Evolutionary conservation across 2,329 filamentous ascomycete species (phyloP).

Genomic region (Paecilomyces formosus): DNA sequence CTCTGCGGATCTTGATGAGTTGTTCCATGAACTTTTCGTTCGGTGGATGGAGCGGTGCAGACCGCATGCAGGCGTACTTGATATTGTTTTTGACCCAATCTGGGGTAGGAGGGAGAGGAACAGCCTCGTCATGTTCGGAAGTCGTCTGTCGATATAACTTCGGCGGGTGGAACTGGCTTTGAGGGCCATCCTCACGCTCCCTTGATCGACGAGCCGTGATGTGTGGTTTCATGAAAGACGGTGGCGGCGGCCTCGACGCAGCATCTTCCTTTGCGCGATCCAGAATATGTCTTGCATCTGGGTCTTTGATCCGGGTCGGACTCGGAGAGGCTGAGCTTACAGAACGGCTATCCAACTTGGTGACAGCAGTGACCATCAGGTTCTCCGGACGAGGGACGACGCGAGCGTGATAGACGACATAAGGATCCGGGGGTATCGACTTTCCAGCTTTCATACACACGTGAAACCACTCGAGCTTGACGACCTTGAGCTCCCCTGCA

Average conservation of each 20-base stretch:
- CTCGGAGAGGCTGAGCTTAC: neutral
- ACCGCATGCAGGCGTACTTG: conserved; percentile 73
- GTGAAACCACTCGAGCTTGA: conserved; percentile 49
- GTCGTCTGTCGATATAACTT: conserved; percentile 63
- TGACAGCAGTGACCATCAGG: neutral
- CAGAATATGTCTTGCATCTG: conserved; percentile 33
- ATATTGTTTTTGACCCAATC: conserved; percentile 58
- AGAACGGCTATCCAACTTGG: neutral
- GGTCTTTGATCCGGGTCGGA: neutral
- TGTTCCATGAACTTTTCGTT: conserved; percentile 70
- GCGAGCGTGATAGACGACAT: conserved; percentile 45
- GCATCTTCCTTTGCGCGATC: conserved; percentile 48
- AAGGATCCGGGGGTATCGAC: conserved; percentile 41
- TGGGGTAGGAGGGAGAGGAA: conserved; percentile 57
- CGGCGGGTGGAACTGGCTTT: conserved; percentile 24
- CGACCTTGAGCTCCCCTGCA: conserved; percentile 38
- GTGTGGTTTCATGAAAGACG: conserved; percentile 1
- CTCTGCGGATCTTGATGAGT: conserved; percentile 65
- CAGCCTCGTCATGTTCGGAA: conserved; percentile 62
- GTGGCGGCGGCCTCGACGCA: conserved; percentile 10
- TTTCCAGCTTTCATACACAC: conserved; percentile 37
- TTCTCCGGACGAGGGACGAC: conserved; percentile 30
- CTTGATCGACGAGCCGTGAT: conserved; percentile 15
- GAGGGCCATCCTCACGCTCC: conserved; percentile 10
- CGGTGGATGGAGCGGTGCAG: conserved; percentile 60